phyloP scores from a whole-genome alignment of 106 monocot species.

The Vanilla planifolia region DNA sequence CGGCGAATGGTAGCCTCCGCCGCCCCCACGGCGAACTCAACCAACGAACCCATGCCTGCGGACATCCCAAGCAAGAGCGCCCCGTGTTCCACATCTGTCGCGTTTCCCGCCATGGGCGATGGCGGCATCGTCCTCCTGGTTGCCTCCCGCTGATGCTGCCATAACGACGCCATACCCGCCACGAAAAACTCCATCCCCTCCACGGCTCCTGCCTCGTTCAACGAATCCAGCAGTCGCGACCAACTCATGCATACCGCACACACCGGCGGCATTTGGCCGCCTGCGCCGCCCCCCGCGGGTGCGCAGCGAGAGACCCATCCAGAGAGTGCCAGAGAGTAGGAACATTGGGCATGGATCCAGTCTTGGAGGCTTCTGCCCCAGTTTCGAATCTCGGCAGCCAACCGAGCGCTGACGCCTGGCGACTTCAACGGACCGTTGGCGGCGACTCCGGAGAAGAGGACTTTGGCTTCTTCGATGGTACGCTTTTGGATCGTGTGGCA shows the following conservation, averaged over 20 bases:
- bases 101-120: not conserved
- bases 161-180: slow-evolving; percentile 19
- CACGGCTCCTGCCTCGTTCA: slow-evolving; percentile 36
- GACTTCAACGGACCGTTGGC: slow-evolving; percentile 8
- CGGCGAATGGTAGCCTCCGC: no score
- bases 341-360: slow-evolving; percentile 49
- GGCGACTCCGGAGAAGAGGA: slow-evolving; percentile 31
- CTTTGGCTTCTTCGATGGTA: slow-evolving; percentile 68
- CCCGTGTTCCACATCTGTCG: slow-evolving; percentile 29
- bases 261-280: not conserved
- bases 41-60: slow-evolving; percentile 29
- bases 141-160: slow-evolving; percentile 13
- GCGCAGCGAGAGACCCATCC: slow-evolving; percentile 59
- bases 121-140: slow-evolving; percentile 8
- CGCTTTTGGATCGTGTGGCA: slow-evolving; percentile 66
- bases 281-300: not conserved
- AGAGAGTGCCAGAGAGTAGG: slow-evolving; percentile 56
- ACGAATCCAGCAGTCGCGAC: slow-evolving; percentile 34
- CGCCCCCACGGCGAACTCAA: slow-evolving; percentile 26
- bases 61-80: slow-evolving; percentile 57
- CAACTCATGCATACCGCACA: slow-evolving; percentile 28
- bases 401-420: slow-evolving; percentile 15
- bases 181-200: slow-evolving; percentile 53
- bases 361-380: slow-evolving; percentile 40
- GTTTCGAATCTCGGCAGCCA: slow-evolving; percentile 29